Conservation (phyloP, 352 stramenopile genomes). For the Globisporangium cylindrosporum region DNA sequence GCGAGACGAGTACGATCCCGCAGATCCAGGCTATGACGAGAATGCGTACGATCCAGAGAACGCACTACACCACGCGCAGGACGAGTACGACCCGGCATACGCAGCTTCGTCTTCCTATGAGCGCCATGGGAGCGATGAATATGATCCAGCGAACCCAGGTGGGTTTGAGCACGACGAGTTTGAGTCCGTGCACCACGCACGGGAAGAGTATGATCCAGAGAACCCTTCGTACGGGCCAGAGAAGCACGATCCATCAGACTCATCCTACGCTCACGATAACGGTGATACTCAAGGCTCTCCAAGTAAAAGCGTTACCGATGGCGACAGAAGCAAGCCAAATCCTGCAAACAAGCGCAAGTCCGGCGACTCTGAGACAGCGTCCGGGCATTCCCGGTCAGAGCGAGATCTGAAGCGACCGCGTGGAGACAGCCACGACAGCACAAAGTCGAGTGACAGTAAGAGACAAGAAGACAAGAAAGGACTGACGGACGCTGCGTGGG, state of each 20-base stretch:
- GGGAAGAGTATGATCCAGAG: slow-evolving; percentile 44
- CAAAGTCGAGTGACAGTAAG: slow-evolving; percentile 20
- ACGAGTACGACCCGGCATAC: slow-evolving; percentile 29
- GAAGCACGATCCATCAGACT: slow-evolving; percentile 9
- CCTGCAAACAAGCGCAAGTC: slow-evolving; percentile 7
- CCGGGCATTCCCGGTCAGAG: slow-evolving; percentile 7
- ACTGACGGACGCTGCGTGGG: slow-evolving; percentile 59
- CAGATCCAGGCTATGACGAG: slow-evolving; percentile 16
- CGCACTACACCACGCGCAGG: slow-evolving; percentile 22
- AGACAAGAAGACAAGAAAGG: slow-evolving; percentile 45
- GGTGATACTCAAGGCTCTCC: not conserved
- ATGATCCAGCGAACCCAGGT: slow-evolving; percentile 26
- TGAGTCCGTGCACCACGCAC: slow-evolving; percentile 12
- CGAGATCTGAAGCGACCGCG: slow-evolving; percentile 22
- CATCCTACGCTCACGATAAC: slow-evolving; percentile 5
- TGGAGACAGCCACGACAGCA: slow-evolving; percentile 23
- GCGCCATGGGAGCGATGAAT: slow-evolving; percentile 16
- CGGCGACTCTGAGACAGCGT: slow-evolving; percentile 7
- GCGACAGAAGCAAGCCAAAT: not conserved
- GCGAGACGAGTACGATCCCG: slow-evolving; percentile 25
- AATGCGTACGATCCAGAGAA: slow-evolving; percentile 23
- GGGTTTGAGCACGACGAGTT: slow-evolving; percentile 11
- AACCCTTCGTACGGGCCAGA: slow-evolving; percentile 26
- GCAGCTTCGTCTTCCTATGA: slow-evolving; percentile 7
- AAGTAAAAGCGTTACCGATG: not conserved